A percentile compares a stretch with the other conserved stretches of the same genome.
phyloP scores from a whole-genome alignment of 164 flowering plant genomes.

The Berberis vulgaris region DNA sequence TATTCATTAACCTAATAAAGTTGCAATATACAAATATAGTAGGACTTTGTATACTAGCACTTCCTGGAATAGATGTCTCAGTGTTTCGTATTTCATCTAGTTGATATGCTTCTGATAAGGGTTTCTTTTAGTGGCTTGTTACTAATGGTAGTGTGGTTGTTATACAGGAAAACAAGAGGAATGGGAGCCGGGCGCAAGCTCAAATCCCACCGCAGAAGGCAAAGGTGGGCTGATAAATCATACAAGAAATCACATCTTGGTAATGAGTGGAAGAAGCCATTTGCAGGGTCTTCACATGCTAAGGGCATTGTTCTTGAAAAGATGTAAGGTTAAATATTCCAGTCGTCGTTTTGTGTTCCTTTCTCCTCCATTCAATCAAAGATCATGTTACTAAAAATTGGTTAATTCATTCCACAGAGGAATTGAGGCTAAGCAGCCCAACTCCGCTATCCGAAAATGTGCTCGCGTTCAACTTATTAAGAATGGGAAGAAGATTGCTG shows the following conservation, averaged over 20 bases:
- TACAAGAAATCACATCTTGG: conserved; percentile 34
- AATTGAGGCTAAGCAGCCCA: conserved; percentile 32
- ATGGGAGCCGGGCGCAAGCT: conserved; percentile 40
- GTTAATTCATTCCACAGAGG: conserved; percentile 10
- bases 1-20: too few species aligned
- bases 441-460: conserved; percentile 32
- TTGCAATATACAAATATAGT: too few species aligned
- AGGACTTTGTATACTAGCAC: too few species aligned
- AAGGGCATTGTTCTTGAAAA: conserved; percentile 33
- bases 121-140: too few species aligned
- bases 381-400: background rate
- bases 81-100: too few species aligned
- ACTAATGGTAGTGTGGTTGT: too few species aligned
- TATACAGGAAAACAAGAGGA: conserved; percentile 27
- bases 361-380: background rate
- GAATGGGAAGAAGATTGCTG: conserved; percentile 31
- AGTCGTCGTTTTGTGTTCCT: background rate
- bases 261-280: conserved; percentile 32
- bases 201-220: conserved; percentile 26
- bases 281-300: conserved; percentile 32
- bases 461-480: conserved; percentile 26
- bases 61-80: too few species aligned
- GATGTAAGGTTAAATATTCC: conserved; percentile 10
- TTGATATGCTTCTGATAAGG: too few species aligned
- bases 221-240: conserved; percentile 29